These are phyloP conservation scores for Chlorociboria aeruginascens DNA, from an alignment of 495 filamentous ascomycete species.

Conservation along the genomic window DNA sequence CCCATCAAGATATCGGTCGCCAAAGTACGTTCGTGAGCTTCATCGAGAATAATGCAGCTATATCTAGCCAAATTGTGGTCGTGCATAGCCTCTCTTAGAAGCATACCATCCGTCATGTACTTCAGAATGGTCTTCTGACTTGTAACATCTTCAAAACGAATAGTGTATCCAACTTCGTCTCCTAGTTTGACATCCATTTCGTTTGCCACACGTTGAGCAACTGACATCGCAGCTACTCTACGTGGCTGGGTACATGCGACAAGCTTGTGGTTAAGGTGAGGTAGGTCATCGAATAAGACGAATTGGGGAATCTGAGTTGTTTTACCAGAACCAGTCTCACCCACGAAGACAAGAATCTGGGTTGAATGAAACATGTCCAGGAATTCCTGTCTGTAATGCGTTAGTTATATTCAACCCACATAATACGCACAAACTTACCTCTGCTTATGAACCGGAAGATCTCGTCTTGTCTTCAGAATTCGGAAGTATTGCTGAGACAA, in stretches of 20 bases:
- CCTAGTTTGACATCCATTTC: conserved; percentile 93
- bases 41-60: conserved; percentile 96
- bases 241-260: conserved; percentile 97
- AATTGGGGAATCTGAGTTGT: conserved; percentile 99
- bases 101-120: conserved; percentile 99
- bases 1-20: conserved; percentile 96
- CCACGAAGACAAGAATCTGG: conserved; percentile 96
- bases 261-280: conserved; percentile 70
- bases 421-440: conserved; percentile 39
- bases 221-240: conserved; percentile 97
- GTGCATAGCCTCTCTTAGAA: conserved; percentile 95
- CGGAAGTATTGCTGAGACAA: conserved; percentile 78
- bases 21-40: conserved; percentile 92
- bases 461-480: conserved; percentile 72
- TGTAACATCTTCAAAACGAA: conserved; percentile 96
- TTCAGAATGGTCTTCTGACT: conserved; percentile 84
- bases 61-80: conserved; percentile 85
- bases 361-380: conserved; percentile 80
- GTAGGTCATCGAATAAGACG: conserved; percentile 91
- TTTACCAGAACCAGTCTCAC: conserved; percentile 98
- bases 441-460: conserved; percentile 83
- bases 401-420: not conserved
- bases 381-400: conserved; percentile 65
- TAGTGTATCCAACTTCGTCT: conserved; percentile 96
- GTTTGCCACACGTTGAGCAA: conserved; percentile 93